Percentiles rank a stretch among this genome's conserved stretches.
These are phyloP conservation scores for Calendula officinalis DNA, from an alignment of 129 eudicot genomes.

Conservation along the genomic window DNA sequence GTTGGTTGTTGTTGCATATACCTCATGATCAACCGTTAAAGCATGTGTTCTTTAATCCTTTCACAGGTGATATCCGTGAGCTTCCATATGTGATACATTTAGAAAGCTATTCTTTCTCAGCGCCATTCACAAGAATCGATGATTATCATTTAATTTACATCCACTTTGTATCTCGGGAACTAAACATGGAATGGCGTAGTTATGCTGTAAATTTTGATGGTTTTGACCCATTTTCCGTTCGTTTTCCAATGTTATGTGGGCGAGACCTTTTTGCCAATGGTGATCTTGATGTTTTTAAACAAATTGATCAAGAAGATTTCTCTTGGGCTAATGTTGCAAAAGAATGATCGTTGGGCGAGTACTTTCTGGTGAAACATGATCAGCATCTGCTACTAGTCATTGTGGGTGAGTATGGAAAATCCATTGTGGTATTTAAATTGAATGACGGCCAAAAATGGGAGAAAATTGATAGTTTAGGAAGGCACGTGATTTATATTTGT, in stretches of 20 bases:
- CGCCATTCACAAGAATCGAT: slow-evolving; percentile 5
- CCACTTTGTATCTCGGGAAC: background rate
- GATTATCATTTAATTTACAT: slow-evolving; percentile 5
- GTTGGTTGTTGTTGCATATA: slow-evolving; percentile 5
- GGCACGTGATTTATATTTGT: too few species aligned
- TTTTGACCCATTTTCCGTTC: background rate
- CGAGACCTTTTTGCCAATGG: slow-evolving; percentile 1
- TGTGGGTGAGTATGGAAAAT: too few species aligned
- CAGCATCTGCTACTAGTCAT: too few species aligned
- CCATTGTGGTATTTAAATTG: too few species aligned
- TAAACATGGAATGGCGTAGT: background rate
- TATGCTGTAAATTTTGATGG: background rate
- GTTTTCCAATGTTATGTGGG: slow-evolving; percentile 3
- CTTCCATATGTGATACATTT: background rate
- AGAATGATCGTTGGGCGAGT: too few species aligned
- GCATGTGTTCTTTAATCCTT: slow-evolving; percentile 19
- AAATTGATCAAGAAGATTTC: too few species aligned
- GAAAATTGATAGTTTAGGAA: too few species aligned
- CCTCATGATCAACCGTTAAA: too few species aligned
- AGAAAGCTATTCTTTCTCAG: background rate
- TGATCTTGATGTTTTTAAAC: background rate
- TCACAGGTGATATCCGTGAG: background rate
- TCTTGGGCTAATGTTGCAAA: too few species aligned
- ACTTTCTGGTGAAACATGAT: too few species aligned
- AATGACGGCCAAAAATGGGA: too few species aligned